These are phyloP conservation scores for Bathelium albidoporum DNA, from an alignment of 495 filamentous ascomycete species.

Conservation along the genomic window DNA sequence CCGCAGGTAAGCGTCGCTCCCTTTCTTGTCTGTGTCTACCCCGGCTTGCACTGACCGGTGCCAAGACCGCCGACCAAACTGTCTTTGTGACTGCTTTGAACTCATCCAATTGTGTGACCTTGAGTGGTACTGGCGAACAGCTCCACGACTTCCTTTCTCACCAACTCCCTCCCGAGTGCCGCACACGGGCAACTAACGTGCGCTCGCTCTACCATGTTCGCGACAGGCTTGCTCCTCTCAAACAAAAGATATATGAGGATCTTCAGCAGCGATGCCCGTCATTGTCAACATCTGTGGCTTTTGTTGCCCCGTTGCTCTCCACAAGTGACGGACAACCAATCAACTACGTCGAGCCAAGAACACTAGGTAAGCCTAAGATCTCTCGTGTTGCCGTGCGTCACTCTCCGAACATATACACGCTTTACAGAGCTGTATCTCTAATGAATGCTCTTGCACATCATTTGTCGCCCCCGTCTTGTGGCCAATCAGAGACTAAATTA, in stretches of 20 bases:
- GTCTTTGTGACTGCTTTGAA: conserved; percentile 6
- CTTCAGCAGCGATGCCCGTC: conserved; percentile 4
- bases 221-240: conserved; percentile 3
- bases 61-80: conserved; percentile 3
- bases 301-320: background rate
- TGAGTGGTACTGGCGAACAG: conserved; percentile 4
- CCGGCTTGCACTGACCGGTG: background rate
- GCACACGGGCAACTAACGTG: conserved; percentile 2
- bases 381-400: conserved; percentile 2
- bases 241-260: conserved; percentile 1
- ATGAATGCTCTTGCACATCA: conserved; percentile 1
- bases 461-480: background rate
- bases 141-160: background rate
- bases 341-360: conserved; percentile 5
- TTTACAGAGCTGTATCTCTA: background rate
- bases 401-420: background rate
- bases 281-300: conserved; percentile 5
- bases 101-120: conserved; percentile 3
- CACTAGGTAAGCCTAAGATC: conserved; percentile 4
- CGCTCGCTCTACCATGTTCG: conserved; percentile 1
- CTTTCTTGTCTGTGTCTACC: background rate
- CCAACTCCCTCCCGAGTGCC: background rate
- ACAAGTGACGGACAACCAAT: conserved; percentile 3
- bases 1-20: background rate
- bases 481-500: conserved; percentile 5